Conservation (phyloP, 768 basidiomycete species). For the Tylopilus vinaceipallidus region DNA sequence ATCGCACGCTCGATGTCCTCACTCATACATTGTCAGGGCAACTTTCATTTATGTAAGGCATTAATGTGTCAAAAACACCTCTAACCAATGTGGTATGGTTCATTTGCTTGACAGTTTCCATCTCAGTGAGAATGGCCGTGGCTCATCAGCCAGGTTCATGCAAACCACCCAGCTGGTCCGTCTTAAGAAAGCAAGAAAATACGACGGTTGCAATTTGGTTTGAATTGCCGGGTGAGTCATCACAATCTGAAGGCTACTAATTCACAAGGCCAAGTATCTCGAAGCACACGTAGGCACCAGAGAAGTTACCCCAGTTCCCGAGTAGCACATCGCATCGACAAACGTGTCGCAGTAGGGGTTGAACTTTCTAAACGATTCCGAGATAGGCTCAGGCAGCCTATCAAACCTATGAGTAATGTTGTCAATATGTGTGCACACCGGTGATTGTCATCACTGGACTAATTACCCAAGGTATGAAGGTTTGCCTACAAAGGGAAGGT, state of each 20-base stretch:
- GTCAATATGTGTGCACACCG: slow-evolving; percentile 16
- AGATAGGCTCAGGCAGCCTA: slow-evolving; percentile 5
- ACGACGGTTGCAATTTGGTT: not conserved
- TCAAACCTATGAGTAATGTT: slow-evolving; percentile 6
- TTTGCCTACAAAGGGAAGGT: slow-evolving; percentile 8
- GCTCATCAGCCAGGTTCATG: not conserved
- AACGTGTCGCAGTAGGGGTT: slow-evolving; percentile 13
- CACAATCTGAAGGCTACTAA: slow-evolving; percentile 2
- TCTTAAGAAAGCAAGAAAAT: too few relatives aligned
- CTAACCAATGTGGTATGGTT: not conserved
- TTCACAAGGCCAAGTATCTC: not conserved
- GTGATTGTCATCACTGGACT: not conserved
- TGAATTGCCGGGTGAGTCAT: slow-evolving; percentile 7
- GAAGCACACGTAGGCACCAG: slow-evolving; percentile 7
- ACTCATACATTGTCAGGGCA: slow-evolving; percentile 4
- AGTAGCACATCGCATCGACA: slow-evolving; percentile 10
- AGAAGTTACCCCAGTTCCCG: slow-evolving; percentile 31
- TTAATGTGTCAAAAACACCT: not conserved
- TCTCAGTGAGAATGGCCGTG: not conserved
- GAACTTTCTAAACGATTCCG: slow-evolving; percentile 13
- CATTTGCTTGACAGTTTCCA: not conserved
- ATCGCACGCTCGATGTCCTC: too few relatives aligned
- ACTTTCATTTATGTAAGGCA: not conserved
- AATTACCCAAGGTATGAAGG: slow-evolving; percentile 17
- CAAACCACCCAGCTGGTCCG: too few relatives aligned